Base-by-base conservation (phyloP, 352 stramenopile species). In the Globisporangium irregulare region DNA sequence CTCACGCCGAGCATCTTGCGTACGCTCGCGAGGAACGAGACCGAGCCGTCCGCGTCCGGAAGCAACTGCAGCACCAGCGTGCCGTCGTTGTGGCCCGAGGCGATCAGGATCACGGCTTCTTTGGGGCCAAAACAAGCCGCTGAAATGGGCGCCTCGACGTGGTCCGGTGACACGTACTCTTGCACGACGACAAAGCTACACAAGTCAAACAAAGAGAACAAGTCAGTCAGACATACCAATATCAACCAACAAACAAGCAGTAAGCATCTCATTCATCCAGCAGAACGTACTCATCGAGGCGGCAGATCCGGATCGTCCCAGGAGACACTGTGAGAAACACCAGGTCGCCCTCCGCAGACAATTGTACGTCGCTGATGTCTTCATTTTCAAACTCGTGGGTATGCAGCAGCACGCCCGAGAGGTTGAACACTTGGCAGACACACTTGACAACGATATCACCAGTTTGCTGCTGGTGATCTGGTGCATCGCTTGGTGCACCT, bases 21-120 rank as follows among this genome's bases (percentile, higher is more conserved):
- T 18, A 95, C 72, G 48, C 87, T 93, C 1, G 79, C 70, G 27
- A 96, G 56, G 36, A 96, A 80, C 6, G 89, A 94, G 12, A 96
- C 76, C 0, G 83, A 91, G 0, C 86, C 86, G 24, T 89, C 89
- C 0, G 87, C 87, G 38, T 96, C 89, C 7, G 89, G 89, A 4
- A 96, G 71, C n/a, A 94, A 46, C 62, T 95, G 85, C 14, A 94
- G 68, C 50, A 90, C 86, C 50, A 95, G 62, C 4, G 86, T 92
- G 12, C 89, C 89, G 48, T 96, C 84, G 8, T 77, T 62, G 66
- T 92, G 82, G 4, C 89, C 89, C 1, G 76, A 87, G 6, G 87
- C 86, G 0, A 87, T 69, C 41, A 96, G 57, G 54, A 95, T 90
- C 43, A 90, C 83, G 1, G 89, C 87, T 68, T 96, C 89, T 46